Percentiles rank a stretch among this genome's conserved stretches.
phyloP scores from a whole-genome alignment of 768 basidiomycete species.

The Cubamyces lactineus region DNA sequence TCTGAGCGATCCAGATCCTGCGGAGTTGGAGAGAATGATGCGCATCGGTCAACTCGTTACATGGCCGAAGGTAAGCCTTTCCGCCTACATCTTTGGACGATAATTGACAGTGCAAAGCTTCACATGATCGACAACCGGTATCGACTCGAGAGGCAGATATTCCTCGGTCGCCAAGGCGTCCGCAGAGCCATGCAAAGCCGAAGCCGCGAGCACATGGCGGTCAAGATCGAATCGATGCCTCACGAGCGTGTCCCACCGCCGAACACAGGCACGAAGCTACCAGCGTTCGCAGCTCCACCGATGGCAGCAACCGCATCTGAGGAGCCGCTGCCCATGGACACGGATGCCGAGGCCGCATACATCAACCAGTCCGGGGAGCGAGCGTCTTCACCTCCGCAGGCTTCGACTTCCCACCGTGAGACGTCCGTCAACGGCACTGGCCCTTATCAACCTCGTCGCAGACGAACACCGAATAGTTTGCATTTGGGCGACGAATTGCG shows the following conservation, averaged over 20 bases:
- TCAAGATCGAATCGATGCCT: slow-evolving; percentile 28
- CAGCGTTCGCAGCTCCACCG: slow-evolving; percentile 10
- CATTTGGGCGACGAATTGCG: neutral
- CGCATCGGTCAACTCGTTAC: slow-evolving; percentile 85
- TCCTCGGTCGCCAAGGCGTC: slow-evolving; percentile 73
- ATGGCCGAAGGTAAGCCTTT: slow-evolving; percentile 85
- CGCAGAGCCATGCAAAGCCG: slow-evolving; percentile 53
- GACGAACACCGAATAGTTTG: neutral
- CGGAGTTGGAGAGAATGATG: slow-evolving; percentile 86
- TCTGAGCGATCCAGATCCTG: slow-evolving; percentile 79
- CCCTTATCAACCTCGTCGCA: slow-evolving; percentile 1
- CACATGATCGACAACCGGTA: slow-evolving; percentile 95
- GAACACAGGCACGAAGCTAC: slow-evolving; percentile 32
- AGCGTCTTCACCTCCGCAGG: neutral
- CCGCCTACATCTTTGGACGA: too few relatives aligned
- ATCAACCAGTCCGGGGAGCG: slow-evolving; percentile 38
- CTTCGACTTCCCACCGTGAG: neutral
- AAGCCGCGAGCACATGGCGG: slow-evolving; percentile 25
- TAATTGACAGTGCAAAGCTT: slow-evolving; percentile 49
- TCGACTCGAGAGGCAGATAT: slow-evolving; percentile 81
- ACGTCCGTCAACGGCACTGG: neutral
- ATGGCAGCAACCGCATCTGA: slow-evolving; percentile 46
- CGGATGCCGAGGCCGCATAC: slow-evolving; percentile 78
- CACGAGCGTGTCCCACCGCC: slow-evolving; percentile 33
- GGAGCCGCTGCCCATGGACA: slow-evolving; percentile 70